A percentile compares a stretch with the other conserved stretches of the same genome.
Conservation (phyloP, 768 basidiomycete species). For the Clathrus columnatus region DNA sequence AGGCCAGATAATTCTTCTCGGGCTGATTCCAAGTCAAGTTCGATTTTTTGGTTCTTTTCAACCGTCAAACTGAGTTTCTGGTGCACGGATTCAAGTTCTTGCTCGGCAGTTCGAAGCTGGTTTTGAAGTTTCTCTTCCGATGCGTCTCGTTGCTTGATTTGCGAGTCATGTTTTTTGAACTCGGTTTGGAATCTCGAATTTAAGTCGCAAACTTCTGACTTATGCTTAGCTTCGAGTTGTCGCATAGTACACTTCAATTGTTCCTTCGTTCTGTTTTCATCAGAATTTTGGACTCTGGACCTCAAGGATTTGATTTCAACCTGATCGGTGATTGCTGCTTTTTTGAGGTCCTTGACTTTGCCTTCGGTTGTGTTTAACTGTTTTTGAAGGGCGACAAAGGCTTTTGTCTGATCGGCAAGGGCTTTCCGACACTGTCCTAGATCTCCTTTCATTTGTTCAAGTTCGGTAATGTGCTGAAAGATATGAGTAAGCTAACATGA, state of each 20-base stretch:
- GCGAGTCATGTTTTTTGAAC: slow-evolving; percentile 40
- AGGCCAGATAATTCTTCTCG: slow-evolving; percentile 28
- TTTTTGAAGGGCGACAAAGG: slow-evolving; percentile 54
- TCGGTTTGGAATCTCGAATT: slow-evolving; percentile 49
- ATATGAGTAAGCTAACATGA: not conserved
- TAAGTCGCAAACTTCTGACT: slow-evolving; percentile 45
- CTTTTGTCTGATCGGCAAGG: slow-evolving; percentile 42
- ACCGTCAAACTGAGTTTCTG: slow-evolving; percentile 28
- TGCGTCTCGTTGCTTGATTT: slow-evolving; percentile 42
- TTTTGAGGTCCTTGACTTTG: slow-evolving; percentile 57
- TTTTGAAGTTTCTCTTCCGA: slow-evolving; percentile 39
- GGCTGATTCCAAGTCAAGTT: slow-evolving; percentile 22
- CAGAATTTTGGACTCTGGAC: slow-evolving; percentile 44
- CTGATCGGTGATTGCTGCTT: slow-evolving; percentile 38
- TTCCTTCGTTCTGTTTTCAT: slow-evolving; percentile 46
- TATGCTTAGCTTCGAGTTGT: slow-evolving; percentile 38
- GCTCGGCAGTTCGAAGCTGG: slow-evolving; percentile 27
- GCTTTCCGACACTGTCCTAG: slow-evolving; percentile 39
- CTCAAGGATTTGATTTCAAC: slow-evolving; percentile 56
- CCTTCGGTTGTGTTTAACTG: slow-evolving; percentile 47
- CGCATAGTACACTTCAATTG: slow-evolving; percentile 46
- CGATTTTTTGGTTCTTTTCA: slow-evolving; percentile 29
- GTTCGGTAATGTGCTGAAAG: slow-evolving; percentile 47
- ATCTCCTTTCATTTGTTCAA: slow-evolving; percentile 53
- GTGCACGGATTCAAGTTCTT: slow-evolving; percentile 27